Base-by-base conservation (phyloP, 495 filamentous ascomycete species). In the Lophium mytilinum region DNA sequence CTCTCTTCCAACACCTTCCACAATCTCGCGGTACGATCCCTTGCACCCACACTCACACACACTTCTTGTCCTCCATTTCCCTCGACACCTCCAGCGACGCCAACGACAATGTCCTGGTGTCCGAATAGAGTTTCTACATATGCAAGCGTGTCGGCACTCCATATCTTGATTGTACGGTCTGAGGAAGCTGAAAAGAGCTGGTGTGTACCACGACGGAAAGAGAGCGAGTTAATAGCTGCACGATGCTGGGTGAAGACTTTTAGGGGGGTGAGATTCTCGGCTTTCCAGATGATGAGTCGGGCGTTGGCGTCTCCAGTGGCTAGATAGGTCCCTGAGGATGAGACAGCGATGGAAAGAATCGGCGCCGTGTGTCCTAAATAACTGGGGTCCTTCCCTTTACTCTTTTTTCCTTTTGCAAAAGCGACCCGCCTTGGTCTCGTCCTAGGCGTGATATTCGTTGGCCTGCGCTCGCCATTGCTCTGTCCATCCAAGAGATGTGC, bases 1-100 rank as follows among this genome's bases (percentile, higher is more conserved):
- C 84, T 87, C 67, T 98, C 93, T 55, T 98, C 93, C 24, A 90
- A 83, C 1, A 97, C 90, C 70, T 97, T 98, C 93, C 93, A 98
- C 58, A 96, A 71, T 33, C 93, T 78, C n/a, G 90, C 91, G 0
- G 93, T 95, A 19, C 92, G 84, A 68, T 98, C 93, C 49, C 92
- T 78, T 33, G 86, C 86, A 56, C 93, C 93, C 17, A 95, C 93
- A 58, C 83, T 89, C 52, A 97, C 77, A 69, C 93, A 96, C 36
- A 89, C 83, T 71, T 98, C 93, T 52, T 87, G 81, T 10, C 45
- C 45, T 9, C 45, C 45, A 14, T 57, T 61, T 11, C 81, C 83
- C 63, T 95, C 62, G 17, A 62, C 78, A 1, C 56, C 60, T 6
- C 90, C 88, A 39, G 87, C 84, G 52, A 98, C 78, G 62, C 87